These are phyloP conservation scores for Colletotrichum sp. DNA, from an alignment of 2,329 filamentous ascomycete genomes.

Conservation along the genomic window DNA sequence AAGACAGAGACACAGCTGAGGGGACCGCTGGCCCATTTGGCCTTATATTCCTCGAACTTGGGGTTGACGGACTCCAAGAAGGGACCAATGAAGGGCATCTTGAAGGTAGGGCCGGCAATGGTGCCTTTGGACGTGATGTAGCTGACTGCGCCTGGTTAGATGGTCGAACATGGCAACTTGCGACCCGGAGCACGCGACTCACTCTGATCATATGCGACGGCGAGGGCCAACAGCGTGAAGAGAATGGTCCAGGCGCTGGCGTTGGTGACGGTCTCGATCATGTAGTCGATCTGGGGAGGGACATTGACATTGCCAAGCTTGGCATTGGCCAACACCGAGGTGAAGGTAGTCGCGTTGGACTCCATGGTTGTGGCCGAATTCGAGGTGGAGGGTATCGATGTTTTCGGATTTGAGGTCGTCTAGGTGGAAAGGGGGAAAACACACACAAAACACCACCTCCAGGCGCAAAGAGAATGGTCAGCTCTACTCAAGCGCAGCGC, in stretches of 20 bases:
- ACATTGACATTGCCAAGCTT: slow-evolving; percentile 54
- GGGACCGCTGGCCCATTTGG: slow-evolving; percentile 89
- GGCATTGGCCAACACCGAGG: slow-evolving; percentile 71
- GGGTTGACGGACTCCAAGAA: slow-evolving; percentile 93
- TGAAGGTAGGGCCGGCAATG: slow-evolving; percentile 77
- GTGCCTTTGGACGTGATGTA: slow-evolving; percentile 78
- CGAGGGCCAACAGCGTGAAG: slow-evolving; percentile 71
- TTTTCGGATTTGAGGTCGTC: background rate
- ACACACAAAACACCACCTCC: background rate
- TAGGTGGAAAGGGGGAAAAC: background rate
- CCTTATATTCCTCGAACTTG: slow-evolving; percentile 88
- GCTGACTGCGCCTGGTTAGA: slow-evolving; percentile 57
- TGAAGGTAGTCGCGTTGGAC: slow-evolving; percentile 70
- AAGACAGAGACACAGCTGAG: slow-evolving; percentile 98
- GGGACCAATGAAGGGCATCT: slow-evolving; percentile 90
- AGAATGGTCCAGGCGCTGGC: slow-evolving; percentile 65
- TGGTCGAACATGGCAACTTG: background rate
- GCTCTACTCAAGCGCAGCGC: background rate
- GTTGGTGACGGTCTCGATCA: slow-evolving; percentile 60
- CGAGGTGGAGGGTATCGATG: background rate
- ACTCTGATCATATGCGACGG: slow-evolving; percentile 91
- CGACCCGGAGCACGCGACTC: slow-evolving; percentile 41
- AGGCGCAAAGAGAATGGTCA: background rate
- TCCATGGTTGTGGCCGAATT: slow-evolving; percentile 44
- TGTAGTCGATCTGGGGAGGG: slow-evolving; percentile 59